These are phyloP conservation scores for Mortierella alpina DNA, from an alignment of 192 early-diverging fungal genomes.

Conservation along the genomic window DNA sequence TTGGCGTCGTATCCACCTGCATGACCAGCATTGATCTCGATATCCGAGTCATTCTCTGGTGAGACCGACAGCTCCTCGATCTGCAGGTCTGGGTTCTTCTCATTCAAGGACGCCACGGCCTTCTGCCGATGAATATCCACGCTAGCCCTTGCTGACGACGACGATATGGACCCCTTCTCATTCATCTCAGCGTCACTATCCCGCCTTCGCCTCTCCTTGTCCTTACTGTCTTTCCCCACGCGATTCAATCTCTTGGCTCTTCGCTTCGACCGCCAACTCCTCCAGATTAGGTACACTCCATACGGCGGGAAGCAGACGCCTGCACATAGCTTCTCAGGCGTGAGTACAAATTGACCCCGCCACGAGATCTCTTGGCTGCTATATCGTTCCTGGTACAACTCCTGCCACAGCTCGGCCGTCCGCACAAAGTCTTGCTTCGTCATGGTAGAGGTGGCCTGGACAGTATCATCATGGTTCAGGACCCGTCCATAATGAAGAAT, in stretches of 20 bases:
- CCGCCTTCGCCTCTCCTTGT: not conserved
- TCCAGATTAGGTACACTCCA: conserved; percentile 36
- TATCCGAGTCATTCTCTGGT: not conserved
- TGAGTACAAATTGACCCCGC: conserved; percentile 20
- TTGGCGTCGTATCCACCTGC: conserved; percentile 7
- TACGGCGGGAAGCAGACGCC: conserved; percentile 45
- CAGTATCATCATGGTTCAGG: conserved; percentile 75
- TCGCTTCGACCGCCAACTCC: conserved; percentile 28
- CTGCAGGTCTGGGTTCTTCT: conserved; percentile 2
- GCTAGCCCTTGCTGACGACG: not conserved
- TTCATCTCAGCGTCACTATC: conserved; percentile 1
- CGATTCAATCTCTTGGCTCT: conserved; percentile 24
- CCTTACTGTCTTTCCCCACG: not conserved
- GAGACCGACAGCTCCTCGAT: conserved; percentile 24
- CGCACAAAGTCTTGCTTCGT: conserved; percentile 56
- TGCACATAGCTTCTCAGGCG: conserved; percentile 29
- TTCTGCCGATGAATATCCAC: not conserved
- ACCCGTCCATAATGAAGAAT: conserved; percentile 55
- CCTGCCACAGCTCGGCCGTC: conserved; percentile 63
- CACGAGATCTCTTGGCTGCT: conserved; percentile 34
- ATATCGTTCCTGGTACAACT: conserved; percentile 56
- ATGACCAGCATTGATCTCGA: no score
- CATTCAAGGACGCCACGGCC: not conserved
- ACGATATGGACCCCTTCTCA: not conserved
- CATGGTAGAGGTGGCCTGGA: conserved; percentile 42